Conservation (phyloP, 371 early-diverging fungal species). For the Actinomortierella wolfii region DNA sequence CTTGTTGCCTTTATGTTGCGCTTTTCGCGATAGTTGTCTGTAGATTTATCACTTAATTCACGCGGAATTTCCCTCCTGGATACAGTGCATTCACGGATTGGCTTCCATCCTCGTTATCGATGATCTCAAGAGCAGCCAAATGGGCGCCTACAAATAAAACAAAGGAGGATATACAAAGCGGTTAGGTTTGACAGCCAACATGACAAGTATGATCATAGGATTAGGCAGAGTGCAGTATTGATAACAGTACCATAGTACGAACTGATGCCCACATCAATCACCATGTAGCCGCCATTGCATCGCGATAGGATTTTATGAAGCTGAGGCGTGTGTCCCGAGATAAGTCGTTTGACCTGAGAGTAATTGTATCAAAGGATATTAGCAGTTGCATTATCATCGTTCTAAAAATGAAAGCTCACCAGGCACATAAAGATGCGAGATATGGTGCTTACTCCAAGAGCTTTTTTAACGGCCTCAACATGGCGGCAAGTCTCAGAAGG, state of each 20-base stretch:
- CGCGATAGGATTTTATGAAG: slow-evolving; percentile 61
- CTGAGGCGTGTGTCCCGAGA: slow-evolving; percentile 81
- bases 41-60: not conserved
- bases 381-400: too few relatives aligned
- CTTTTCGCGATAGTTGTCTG: slow-evolving; percentile 21
- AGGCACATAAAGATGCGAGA: too few relatives aligned
- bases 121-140: slow-evolving; percentile 36
- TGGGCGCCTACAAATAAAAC: slow-evolving; percentile 19
- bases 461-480: slow-evolving; percentile 20
- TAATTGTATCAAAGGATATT: not conserved
- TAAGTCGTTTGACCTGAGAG: slow-evolving; percentile 69
- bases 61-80: slow-evolving; percentile 26
- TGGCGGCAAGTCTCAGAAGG: slow-evolving; percentile 14
- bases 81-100: slow-evolving; percentile 31
- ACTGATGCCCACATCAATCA: slow-evolving; percentile 81
- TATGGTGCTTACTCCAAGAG: slow-evolving; percentile 17
- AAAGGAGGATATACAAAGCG: not conserved
- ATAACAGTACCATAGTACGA: slow-evolving; percentile 68
- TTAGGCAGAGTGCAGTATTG: too few relatives aligned
- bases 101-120: slow-evolving; percentile 31
- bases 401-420: not conserved
- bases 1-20: slow-evolving; percentile 43
- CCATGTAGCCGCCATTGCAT: slow-evolving; percentile 64
- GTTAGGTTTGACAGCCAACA: too few relatives aligned
- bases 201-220: too few relatives aligned